A percentile compares a stretch with the other conserved stretches of the same genome.
Evolutionary conservation across 2,329 filamentous ascomycete species (phyloP).

Genomic region (Torrubiellomyces zombiae): DNA sequence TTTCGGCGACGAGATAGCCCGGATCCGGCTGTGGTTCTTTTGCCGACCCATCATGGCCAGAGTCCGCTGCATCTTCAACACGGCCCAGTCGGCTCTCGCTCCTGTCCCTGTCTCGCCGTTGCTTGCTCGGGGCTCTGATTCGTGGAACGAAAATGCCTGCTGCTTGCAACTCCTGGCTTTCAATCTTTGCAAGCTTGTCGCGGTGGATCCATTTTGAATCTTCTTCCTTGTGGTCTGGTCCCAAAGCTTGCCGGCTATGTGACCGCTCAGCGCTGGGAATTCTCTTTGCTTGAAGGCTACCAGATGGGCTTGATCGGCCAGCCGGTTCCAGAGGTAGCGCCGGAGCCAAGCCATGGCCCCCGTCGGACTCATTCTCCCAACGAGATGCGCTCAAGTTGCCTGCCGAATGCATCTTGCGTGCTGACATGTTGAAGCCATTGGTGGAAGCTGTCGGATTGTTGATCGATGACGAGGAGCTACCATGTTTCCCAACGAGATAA

Average conservation of each 20-base stretch:
- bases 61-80: conserved; percentile 15
- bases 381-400: conserved; percentile 14
- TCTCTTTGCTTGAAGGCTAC: too few relatives aligned
- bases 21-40: conserved; percentile 19
- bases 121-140: conserved; percentile 34
- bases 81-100: conserved; percentile 19
- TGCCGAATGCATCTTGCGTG: conserved; percentile 19
- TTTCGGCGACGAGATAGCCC: conserved; percentile 8
- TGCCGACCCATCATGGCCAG: conserved; percentile 27
- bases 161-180: conserved; percentile 64
- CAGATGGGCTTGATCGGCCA: too few relatives aligned
- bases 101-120: conserved; percentile 16
- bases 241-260: conserved; percentile 10
- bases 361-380: conserved; percentile 10
- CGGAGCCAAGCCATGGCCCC: conserved; percentile 6
- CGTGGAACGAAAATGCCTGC: conserved; percentile 51
- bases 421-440: conserved; percentile 11
- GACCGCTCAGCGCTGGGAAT: too few relatives aligned
- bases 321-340: conserved; percentile 10
- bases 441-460: conserved; percentile 5
- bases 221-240: conserved; percentile 26
- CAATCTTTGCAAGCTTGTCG: conserved; percentile 68
- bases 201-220: conserved; percentile 72
- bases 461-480: conserved; percentile 9
- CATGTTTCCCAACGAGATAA: conserved; percentile 9